phyloP scores from a whole-genome alignment of 1,284 basidiomycete genomes.

The Fomitopsis betulina region DNA sequence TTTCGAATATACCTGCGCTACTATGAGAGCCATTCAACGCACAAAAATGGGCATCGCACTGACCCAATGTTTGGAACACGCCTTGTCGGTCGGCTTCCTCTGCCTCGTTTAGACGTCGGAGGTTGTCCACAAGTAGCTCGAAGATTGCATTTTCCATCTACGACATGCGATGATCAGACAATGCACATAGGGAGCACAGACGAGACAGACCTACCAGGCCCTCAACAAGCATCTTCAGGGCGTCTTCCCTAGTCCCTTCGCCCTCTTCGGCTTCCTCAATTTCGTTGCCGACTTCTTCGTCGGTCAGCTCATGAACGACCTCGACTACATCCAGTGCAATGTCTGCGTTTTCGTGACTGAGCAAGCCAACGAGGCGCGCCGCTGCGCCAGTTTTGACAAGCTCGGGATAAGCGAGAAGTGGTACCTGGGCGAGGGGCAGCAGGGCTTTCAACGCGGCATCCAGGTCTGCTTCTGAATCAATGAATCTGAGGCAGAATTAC shows the following conservation, averaged over 20 bases:
- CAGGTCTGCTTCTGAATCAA: constrained; percentile 96
- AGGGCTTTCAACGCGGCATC: constrained; percentile 84
- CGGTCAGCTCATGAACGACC: constrained; percentile 90
- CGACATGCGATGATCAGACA: background rate
- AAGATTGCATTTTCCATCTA: constrained; percentile 81
- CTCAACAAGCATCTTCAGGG: constrained; percentile 70
- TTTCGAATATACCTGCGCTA: constrained; percentile 84
- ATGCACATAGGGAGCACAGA: background rate
- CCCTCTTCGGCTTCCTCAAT: constrained; percentile 66
- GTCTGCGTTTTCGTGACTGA: constrained; percentile 92
- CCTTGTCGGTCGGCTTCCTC: constrained; percentile 90
- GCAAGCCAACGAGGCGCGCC: constrained; percentile 71
- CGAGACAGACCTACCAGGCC: constrained; percentile 54
- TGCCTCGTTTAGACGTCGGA: constrained; percentile 75
- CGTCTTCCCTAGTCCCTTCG: constrained; percentile 57
- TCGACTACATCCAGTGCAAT: constrained; percentile 92
- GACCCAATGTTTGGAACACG: constrained; percentile 87
- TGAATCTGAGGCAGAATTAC: constrained; percentile 62
- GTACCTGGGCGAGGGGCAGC: constrained; percentile 85
- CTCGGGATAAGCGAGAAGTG: constrained; percentile 85
- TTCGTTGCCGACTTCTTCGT: constrained; percentile 89
- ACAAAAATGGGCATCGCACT: constrained; percentile 9
- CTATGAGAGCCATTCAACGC: background rate
- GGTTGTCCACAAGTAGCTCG: constrained; percentile 88
- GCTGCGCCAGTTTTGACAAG: constrained; percentile 75